Conservation (phyloP, 2,329 filamentous ascomycete species). For the Camillea tinctor region DNA sequence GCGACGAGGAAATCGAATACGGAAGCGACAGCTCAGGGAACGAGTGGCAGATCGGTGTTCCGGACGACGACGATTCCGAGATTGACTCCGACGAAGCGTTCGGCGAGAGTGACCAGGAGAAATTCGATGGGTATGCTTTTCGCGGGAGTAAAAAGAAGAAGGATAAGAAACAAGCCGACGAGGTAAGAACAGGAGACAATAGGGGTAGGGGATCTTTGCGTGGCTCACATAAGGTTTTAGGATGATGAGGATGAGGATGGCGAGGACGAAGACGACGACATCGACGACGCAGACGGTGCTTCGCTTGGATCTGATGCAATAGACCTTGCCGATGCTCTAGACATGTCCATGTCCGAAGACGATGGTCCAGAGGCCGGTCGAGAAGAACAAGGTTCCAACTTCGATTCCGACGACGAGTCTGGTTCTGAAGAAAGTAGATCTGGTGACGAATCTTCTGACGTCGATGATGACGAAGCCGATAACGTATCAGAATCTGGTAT, state of each 20-base stretch:
- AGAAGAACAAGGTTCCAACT: constrained; percentile 43
- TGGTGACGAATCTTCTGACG: constrained; percentile 40
- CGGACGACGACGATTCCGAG: constrained; percentile 61
- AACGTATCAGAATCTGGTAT: constrained; percentile 51
- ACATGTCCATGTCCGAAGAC: constrained; percentile 44
- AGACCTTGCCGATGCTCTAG: constrained; percentile 56
- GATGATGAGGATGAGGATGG: constrained; percentile 58
- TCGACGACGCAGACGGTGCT: constrained; percentile 56
- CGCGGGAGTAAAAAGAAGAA: constrained; percentile 44
- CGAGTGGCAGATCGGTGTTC: constrained; percentile 75
- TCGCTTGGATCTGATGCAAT: constrained; percentile 60
- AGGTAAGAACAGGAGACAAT: constrained; percentile 37
- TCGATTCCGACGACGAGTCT: constrained; percentile 43
- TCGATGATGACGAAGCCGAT: constrained; percentile 43
- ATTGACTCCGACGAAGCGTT: constrained; percentile 77
- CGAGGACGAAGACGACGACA: constrained; percentile 42
- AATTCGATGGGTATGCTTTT: constrained; percentile 71
- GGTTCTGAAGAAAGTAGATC: constrained; percentile 45
- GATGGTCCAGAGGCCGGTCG: constrained; percentile 51
- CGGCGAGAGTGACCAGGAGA: constrained; percentile 83
- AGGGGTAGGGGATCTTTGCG: background rate
- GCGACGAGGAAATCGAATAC: constrained; percentile 63
- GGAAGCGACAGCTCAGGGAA: constrained; percentile 85
- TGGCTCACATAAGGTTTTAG: constrained; percentile 30
- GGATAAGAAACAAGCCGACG: constrained; percentile 33